These are phyloP conservation scores for Pinus albicaulis DNA, from an alignment of 75 land plant species.

Conservation along the genomic window DNA sequence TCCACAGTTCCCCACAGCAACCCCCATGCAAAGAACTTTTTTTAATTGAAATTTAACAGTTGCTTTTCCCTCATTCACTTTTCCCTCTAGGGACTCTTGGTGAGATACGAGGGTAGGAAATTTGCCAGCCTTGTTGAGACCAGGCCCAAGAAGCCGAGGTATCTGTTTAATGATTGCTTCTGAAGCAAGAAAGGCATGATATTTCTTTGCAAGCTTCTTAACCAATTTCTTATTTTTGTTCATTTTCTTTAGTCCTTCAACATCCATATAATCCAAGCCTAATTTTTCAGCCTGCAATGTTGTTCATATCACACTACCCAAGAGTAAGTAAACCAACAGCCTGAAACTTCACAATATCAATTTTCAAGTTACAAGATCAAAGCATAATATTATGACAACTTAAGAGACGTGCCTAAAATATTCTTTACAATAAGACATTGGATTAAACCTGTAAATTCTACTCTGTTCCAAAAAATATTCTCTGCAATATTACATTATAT, in stretches of 20 bases:
- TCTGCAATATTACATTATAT: too few relatives aligned
- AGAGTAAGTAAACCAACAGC: not conserved
- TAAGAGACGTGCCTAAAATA: too few relatives aligned
- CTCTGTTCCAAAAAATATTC: too few relatives aligned
- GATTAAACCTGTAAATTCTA: too few relatives aligned
- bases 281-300: conserved; percentile 51
- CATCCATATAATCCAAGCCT: conserved; percentile 67
- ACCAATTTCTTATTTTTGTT: conserved; percentile 74
- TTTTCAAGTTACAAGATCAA: too few relatives aligned
- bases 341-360: not conserved
- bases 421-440: too few relatives aligned
- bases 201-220: conserved; percentile 68
- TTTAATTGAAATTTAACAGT: conserved; percentile 80
- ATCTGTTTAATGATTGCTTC: conserved; percentile 73
- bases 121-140: conserved; percentile 81
- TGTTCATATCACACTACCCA: not conserved
- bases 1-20: conserved; percentile 66
- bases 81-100: conserved; percentile 61
- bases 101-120: conserved; percentile 76
- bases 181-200: conserved; percentile 65
- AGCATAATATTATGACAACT: too few relatives aligned
- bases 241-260: conserved; percentile 63
- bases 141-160: conserved; percentile 70
- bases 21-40: conserved; percentile 88
- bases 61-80: conserved; percentile 64